Conservation (phyloP, 495 filamentous ascomycete genomes). For the Hypomontagnella submonticulosa region DNA sequence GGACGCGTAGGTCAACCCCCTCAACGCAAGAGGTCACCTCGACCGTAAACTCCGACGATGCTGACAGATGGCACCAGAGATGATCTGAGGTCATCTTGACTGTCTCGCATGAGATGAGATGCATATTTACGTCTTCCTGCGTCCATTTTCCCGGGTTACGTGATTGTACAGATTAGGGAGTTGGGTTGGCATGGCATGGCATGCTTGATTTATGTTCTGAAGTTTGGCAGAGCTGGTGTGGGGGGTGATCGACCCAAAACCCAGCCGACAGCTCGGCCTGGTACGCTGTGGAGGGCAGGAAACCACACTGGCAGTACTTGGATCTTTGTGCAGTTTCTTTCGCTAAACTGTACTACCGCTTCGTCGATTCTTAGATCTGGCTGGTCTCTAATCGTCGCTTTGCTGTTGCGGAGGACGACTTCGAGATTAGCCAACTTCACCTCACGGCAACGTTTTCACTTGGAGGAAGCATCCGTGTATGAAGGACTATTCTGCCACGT, state of each 20-base stretch:
- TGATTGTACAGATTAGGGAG: constrained; percentile 44
- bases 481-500: constrained; percentile 21
- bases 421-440: constrained; percentile 31
- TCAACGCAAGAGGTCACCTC: constrained; percentile 48
- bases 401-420: constrained; percentile 17
- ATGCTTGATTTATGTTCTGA: constrained; percentile 42
- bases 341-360: constrained; percentile 29
- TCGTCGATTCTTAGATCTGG: constrained; percentile 43
- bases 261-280: constrained; percentile 33
- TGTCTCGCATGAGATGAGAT: constrained; percentile 30
- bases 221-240: constrained; percentile 32
- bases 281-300: constrained; percentile 43
- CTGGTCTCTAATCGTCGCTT: constrained; percentile 12
- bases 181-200: constrained; percentile 38
- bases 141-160: constrained; percentile 28
- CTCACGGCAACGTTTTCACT: constrained; percentile 39
- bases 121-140: constrained; percentile 27
- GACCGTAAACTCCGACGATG: constrained; percentile 34
- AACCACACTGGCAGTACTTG: constrained; percentile 42
- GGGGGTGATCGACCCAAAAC: constrained; percentile 21
- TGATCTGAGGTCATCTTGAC: constrained; percentile 38
- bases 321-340: constrained; percentile 41
- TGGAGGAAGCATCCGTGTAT: constrained; percentile 34
- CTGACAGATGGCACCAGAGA: constrained; percentile 48
- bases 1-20: constrained; percentile 63